phyloP scores from a whole-genome alignment of 768 basidiomycete species.

The Mycena haematopus region DNA sequence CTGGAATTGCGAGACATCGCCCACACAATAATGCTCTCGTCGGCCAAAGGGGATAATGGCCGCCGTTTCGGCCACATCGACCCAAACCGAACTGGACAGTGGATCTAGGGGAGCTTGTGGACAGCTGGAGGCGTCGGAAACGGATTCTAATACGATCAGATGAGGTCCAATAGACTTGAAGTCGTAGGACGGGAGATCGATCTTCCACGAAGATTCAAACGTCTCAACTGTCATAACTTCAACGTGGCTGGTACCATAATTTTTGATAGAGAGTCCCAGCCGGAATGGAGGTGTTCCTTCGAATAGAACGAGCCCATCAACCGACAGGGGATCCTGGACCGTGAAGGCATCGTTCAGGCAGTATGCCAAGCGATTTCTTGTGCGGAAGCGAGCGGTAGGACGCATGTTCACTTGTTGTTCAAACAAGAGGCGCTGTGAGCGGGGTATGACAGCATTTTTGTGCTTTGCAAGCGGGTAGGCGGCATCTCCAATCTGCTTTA shows the following conservation, averaged over 20 bases:
- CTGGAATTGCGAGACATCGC: constrained; percentile 89
- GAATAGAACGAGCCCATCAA: constrained; percentile 70
- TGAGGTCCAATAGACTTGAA: constrained; percentile 86
- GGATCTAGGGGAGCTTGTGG: constrained; percentile 74
- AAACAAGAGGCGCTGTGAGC: constrained; percentile 72
- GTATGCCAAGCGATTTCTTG: constrained; percentile 67
- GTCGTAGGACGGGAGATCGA: constrained; percentile 69
- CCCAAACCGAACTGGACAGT: constrained; percentile 68
- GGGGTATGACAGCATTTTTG: constrained; percentile 67
- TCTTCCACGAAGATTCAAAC: constrained; percentile 65
- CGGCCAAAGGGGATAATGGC: constrained; percentile 86
- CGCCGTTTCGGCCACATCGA: constrained; percentile 97
- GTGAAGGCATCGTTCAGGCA: constrained; percentile 76
- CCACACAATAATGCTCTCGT: constrained; percentile 85
- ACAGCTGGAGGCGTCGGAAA: constrained; percentile 84
- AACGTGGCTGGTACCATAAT: constrained; percentile 73
- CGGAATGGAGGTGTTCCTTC: constrained; percentile 89
- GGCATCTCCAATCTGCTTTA: constrained; percentile 86
- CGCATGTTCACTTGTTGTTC: constrained; percentile 86
- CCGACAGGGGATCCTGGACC: constrained; percentile 55
- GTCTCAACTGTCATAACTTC: constrained; percentile 62
- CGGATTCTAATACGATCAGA: constrained; percentile 75
- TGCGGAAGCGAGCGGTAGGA: constrained; percentile 82
- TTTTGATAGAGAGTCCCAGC: constrained; percentile 75
- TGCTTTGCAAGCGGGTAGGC: constrained; percentile 81